Conservation (phyloP, 2,329 filamentous ascomycete genomes). For the Aquanectria penicillioides region DNA sequence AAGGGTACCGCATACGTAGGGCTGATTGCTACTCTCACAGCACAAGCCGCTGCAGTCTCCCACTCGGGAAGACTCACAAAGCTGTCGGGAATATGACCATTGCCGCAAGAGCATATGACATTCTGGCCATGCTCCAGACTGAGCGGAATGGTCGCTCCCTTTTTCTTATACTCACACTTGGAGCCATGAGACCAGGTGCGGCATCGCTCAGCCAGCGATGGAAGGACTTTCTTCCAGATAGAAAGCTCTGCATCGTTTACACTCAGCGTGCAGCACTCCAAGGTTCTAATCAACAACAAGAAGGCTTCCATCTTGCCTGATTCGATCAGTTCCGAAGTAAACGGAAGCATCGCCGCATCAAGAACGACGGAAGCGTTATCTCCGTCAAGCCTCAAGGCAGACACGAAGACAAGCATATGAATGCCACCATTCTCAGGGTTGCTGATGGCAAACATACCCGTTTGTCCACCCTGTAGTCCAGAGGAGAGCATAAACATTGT, state of each 20-base stretch:
- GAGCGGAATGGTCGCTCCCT: constrained; percentile 50
- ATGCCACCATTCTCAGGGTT: constrained; percentile 49
- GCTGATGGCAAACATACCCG: constrained; percentile 55
- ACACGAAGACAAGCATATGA: constrained; percentile 54
- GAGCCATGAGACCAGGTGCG: constrained; percentile 57
- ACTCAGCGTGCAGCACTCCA: constrained; percentile 52
- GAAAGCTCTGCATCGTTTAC: constrained; percentile 67
- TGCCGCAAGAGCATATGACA: constrained; percentile 58
- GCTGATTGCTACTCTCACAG: constrained; percentile 68
- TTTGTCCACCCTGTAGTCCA: constrained; percentile 57
- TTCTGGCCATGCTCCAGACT: constrained; percentile 47
- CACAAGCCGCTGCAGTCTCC: constrained; percentile 52
- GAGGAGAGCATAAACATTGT: constrained; percentile 58
- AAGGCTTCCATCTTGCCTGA: constrained; percentile 49
- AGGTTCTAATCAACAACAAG: constrained; percentile 48
- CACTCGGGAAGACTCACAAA: constrained; percentile 56
- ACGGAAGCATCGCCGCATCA: constrained; percentile 58
- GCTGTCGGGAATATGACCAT: constrained; percentile 51
- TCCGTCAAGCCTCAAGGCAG: constrained; percentile 55
- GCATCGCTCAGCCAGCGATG: constrained; percentile 58
- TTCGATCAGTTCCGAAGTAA: constrained; percentile 49
- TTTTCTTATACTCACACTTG: constrained; percentile 55
- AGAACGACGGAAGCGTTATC: constrained; percentile 54
- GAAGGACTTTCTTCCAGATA: constrained; percentile 58
- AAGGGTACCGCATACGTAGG: constrained; percentile 58